Evolutionary conservation across 192 early-diverging fungal species (phyloP).

Genomic region (Entrophospora sp.): DNA sequence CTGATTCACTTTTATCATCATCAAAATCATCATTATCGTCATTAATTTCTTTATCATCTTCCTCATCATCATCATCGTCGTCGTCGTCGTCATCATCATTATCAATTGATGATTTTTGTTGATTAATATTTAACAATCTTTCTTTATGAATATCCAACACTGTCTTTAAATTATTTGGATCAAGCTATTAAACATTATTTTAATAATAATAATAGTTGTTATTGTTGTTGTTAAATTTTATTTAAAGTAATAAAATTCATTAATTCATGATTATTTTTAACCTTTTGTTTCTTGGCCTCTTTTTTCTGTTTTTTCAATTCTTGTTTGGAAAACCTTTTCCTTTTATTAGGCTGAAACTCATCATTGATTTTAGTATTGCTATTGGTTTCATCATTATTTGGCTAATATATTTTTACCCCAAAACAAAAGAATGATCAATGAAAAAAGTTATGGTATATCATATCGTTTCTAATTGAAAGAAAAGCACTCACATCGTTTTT

Average conservation of each 20-base stretch:
- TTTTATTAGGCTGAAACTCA: slow-evolving; percentile 74
- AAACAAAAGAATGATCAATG: not conserved
- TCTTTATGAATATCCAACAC: slow-evolving; percentile 60
- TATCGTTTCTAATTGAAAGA: not conserved
- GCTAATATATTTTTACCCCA: no score
- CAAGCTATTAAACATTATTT: slow-evolving; percentile 42
- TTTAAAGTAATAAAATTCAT: slow-evolving; percentile 9
- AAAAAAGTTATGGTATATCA: not conserved
- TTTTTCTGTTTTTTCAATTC: slow-evolving; percentile 70
- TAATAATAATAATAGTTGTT: not conserved
- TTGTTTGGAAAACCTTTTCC: slow-evolving; percentile 69
- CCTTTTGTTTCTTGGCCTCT: slow-evolving; percentile 78
- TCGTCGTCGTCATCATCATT: slow-evolving; percentile 32
- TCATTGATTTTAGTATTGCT: no score
- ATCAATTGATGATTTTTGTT: slow-evolving; percentile 2
- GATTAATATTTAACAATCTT: slow-evolving; percentile 36
- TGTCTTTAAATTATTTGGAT: slow-evolving; percentile 71
- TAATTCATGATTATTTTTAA: slow-evolving; percentile 35
- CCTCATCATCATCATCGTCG: slow-evolving; percentile 25
- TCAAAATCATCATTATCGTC: slow-evolving; percentile 25
- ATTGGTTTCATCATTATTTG: not conserved
- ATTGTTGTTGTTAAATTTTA: not conserved
- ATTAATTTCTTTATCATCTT: slow-evolving; percentile 22
- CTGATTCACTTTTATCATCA: slow-evolving; percentile 25
- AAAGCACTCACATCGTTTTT: slow-evolving; percentile 11